Conservation (phyloP, 2,329 filamentous ascomycete species). For the Aspergillus uvarum region DNA sequence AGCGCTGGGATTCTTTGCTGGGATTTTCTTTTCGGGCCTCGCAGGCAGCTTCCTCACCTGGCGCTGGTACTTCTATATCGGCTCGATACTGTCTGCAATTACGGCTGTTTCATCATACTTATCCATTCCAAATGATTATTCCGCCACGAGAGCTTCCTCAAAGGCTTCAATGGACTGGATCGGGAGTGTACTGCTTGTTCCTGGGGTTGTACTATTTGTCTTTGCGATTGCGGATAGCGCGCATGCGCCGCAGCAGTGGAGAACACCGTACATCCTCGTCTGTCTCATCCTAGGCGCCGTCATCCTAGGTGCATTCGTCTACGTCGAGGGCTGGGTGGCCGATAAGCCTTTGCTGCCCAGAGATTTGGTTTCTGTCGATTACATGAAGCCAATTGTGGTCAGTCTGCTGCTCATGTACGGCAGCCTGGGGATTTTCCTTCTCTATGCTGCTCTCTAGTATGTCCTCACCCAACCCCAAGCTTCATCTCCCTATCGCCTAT, state of each 20-base stretch:
- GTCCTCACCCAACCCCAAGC: slow-evolving; percentile 22
- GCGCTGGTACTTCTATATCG: slow-evolving; percentile 70
- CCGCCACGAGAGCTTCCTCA: slow-evolving; percentile 33
- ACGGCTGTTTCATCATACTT: slow-evolving; percentile 48
- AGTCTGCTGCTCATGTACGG: slow-evolving; percentile 68
- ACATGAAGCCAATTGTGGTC: slow-evolving; percentile 63
- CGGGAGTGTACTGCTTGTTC: slow-evolving; percentile 61
- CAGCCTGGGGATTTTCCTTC: slow-evolving; percentile 65
- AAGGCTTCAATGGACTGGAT: slow-evolving; percentile 66
- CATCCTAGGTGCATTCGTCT: slow-evolving; percentile 61
- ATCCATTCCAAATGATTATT: slow-evolving; percentile 48
- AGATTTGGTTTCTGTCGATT: slow-evolving; percentile 67
- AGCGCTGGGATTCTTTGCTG: slow-evolving; percentile 52
- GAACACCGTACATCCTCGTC: slow-evolving; percentile 69
- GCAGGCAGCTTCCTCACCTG: slow-evolving; percentile 56
- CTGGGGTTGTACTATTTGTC: slow-evolving; percentile 67
- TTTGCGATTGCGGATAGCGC: slow-evolving; percentile 74
- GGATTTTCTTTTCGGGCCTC: slow-evolving; percentile 65
- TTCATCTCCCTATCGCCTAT: not conserved
- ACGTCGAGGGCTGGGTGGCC: slow-evolving; percentile 71
- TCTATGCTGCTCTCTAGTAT: slow-evolving; percentile 69
- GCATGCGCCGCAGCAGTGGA: slow-evolving; percentile 68
- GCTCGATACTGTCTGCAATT: slow-evolving; percentile 53
- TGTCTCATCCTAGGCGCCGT: slow-evolving; percentile 64
- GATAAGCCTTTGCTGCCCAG: slow-evolving; percentile 66